Conservation (phyloP, 2,329 filamentous ascomycete genomes). For the Xylariomycetidae sp. region DNA sequence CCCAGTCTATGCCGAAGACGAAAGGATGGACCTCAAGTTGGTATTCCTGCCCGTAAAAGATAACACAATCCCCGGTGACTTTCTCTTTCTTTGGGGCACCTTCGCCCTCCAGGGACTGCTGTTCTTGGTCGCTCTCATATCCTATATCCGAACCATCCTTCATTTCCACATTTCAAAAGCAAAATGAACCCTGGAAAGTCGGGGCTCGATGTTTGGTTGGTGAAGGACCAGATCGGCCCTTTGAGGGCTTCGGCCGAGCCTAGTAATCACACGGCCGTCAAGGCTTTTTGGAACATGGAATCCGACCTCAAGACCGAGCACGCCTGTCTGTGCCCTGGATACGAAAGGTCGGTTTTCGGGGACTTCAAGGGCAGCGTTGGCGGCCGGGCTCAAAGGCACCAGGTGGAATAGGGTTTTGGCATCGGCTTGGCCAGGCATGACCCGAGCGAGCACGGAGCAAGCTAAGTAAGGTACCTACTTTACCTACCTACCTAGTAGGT, state of each 20-base stretch:
- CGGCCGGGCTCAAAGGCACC: not conserved
- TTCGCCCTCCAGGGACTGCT: too few relatives aligned
- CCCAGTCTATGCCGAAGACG: too few relatives aligned
- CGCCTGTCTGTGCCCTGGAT: constrained; percentile 34
- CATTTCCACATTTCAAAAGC: not conserved
- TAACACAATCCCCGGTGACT: too few relatives aligned
- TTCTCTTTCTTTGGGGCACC: too few relatives aligned
- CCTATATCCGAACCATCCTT: too few relatives aligned
- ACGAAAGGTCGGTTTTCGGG: not conserved
- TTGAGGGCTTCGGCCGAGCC: constrained; percentile 1
- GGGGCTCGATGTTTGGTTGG: not conserved
- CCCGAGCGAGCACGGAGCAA: too few relatives aligned
- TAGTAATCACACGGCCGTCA: not conserved
- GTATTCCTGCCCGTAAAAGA: too few relatives aligned
- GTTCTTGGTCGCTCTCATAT: too few relatives aligned
- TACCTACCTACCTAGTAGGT: too few relatives aligned
- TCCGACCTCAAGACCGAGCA: constrained; percentile 1
- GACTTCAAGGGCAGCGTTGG: not conserved
- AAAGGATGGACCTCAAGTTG: too few relatives aligned
- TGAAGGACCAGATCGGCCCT: not conserved
- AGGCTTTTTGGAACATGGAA: not conserved
- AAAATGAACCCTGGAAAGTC: not conserved
- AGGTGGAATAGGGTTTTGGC: not conserved
- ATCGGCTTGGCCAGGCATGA: too few relatives aligned
- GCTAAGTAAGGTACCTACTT: too few relatives aligned